phyloP scores from a whole-genome alignment of 73 alveolate species.

The Uronychia binucleata region DNA sequence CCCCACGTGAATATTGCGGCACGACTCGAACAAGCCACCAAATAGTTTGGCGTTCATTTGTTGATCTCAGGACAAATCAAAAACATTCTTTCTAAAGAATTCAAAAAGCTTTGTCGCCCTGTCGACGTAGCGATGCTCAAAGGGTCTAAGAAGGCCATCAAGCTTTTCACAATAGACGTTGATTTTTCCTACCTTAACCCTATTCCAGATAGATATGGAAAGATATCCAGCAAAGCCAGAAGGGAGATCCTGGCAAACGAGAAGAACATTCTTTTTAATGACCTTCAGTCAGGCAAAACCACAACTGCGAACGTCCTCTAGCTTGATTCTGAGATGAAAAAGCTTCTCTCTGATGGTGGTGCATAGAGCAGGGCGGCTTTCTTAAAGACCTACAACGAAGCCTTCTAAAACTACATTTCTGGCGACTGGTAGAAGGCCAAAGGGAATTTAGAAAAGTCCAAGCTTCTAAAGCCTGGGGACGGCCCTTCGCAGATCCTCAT shows the following conservation, averaged over 20 bases:
- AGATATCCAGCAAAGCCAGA: slow-evolving; percentile 14
- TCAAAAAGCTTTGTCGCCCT: slow-evolving; percentile 56
- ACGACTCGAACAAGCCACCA: slow-evolving; percentile 72
- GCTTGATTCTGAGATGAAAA: not conserved
- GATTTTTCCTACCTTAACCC: slow-evolving; percentile 60
- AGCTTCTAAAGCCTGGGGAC: slow-evolving; percentile 36
- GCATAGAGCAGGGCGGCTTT: slow-evolving; percentile 6
- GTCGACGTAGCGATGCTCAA: slow-evolving; percentile 89
- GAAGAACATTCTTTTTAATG: slow-evolving; percentile 10
- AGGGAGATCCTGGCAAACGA: slow-evolving; percentile 35
- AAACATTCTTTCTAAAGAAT: slow-evolving; percentile 49
- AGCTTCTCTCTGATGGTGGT: not conserved
- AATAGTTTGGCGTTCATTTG: slow-evolving; percentile 62
- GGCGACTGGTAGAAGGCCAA: slow-evolving; percentile 66
- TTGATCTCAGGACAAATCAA: slow-evolving; percentile 44
- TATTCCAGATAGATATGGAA: slow-evolving; percentile 21
- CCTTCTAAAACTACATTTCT: slow-evolving; percentile 15
- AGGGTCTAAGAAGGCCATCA: slow-evolving; percentile 84
- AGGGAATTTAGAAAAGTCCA: slow-evolving; percentile 24
- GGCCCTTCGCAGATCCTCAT: slow-evolving; percentile 36
- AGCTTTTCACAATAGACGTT: slow-evolving; percentile 81
- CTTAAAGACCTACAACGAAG: slow-evolving; percentile 35
- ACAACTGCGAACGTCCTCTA: not conserved
- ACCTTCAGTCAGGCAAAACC: not conserved
- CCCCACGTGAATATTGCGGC: slow-evolving; percentile 92